A percentile compares a stretch with the other conserved stretches of the same genome.
phyloP scores from a whole-genome alignment of 352 stramenopile species.

The Pelagophyceae sp. region DNA sequence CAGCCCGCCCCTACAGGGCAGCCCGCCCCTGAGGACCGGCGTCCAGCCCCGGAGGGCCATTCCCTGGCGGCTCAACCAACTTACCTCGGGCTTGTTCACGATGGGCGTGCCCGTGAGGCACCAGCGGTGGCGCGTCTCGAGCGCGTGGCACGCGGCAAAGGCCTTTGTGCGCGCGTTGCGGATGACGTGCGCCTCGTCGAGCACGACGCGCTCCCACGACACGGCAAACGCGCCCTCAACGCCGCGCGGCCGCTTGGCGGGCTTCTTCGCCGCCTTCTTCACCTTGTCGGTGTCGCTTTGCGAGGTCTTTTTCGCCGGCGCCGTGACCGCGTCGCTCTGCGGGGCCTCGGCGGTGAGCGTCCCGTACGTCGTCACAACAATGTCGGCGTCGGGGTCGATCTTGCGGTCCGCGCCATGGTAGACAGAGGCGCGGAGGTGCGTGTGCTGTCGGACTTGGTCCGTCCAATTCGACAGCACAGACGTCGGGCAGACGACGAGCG shows the following conservation, averaged over 20 bases:
- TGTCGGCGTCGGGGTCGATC: not conserved
- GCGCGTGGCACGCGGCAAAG: slow-evolving; percentile 35
- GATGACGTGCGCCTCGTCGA: slow-evolving; percentile 50
- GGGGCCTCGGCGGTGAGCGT: not conserved
- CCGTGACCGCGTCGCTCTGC: not conserved
- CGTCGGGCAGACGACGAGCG: slow-evolving; percentile 49
- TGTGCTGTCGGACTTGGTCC: slow-evolving; percentile 36
- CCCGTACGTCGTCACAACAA: slow-evolving; percentile 21
- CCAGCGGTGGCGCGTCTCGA: slow-evolving; percentile 64
- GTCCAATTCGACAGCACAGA: slow-evolving; percentile 48
- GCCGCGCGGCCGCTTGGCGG: slow-evolving; percentile 27
- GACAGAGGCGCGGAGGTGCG: not conserved
- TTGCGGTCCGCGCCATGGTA: not conserved
- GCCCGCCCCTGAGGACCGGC: too few species aligned
- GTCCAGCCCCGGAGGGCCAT: too few species aligned
- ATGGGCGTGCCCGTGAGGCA: slow-evolving; percentile 78
- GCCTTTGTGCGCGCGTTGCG: slow-evolving; percentile 33
- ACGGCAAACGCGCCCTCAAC: slow-evolving; percentile 36
- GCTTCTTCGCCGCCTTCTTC: slow-evolving; percentile 8
- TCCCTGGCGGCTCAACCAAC: too few species aligned
- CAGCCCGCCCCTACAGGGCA: too few species aligned
- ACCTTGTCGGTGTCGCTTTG: slow-evolving; percentile 19
- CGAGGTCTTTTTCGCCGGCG: too few species aligned
- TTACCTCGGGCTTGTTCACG: slow-evolving; percentile 69
- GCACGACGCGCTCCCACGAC: slow-evolving; percentile 47